phyloP scores from a whole-genome alignment of 495 filamentous ascomycete species.

The Neurospora sp. region DNA sequence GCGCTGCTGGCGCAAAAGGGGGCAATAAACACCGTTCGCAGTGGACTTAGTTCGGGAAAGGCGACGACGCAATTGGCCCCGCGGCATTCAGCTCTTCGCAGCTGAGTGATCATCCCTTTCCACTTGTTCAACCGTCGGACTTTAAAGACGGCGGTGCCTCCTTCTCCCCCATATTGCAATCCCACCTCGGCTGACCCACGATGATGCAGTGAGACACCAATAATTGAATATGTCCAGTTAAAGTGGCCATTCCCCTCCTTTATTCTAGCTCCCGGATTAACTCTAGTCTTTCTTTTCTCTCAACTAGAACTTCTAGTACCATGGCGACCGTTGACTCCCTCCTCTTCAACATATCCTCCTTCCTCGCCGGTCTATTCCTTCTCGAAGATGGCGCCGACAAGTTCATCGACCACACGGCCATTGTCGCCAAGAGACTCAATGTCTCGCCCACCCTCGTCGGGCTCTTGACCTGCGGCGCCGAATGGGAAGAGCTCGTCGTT shows the following conservation, averaged over 20 bases:
- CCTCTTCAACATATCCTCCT: slow-evolving; percentile 24
- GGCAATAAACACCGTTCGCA: not conserved
- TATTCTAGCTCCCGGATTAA: not conserved
- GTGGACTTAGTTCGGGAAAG: not conserved
- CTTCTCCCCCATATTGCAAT: not conserved
- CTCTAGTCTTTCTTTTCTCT: not conserved
- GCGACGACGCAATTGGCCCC: not conserved
- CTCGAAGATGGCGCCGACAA: slow-evolving; percentile 37
- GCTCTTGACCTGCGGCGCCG: slow-evolving; percentile 44
- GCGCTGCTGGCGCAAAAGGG: not conserved
- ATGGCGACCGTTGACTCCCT: slow-evolving; percentile 18
- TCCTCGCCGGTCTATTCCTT: slow-evolving; percentile 31
- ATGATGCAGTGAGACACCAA: not conserved
- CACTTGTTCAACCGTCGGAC: not conserved
- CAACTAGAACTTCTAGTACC: not conserved
- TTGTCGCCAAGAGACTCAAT: slow-evolving; percentile 35
- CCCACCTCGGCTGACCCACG: not conserved
- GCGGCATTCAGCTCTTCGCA: not conserved
- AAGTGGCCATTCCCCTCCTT: not conserved
- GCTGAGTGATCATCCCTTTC: not conserved
- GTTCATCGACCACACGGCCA: slow-evolving; percentile 45
- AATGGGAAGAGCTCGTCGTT: slow-evolving; percentile 52
- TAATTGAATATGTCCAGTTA: not conserved
- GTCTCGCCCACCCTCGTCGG: slow-evolving; percentile 41
- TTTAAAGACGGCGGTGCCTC: not conserved